A percentile compares a stretch with the other conserved stretches of the same genome.
These are phyloP conservation scores for Candida ficus DNA, from an alignment of 805 yeast species.

Conservation along the genomic window DNA sequence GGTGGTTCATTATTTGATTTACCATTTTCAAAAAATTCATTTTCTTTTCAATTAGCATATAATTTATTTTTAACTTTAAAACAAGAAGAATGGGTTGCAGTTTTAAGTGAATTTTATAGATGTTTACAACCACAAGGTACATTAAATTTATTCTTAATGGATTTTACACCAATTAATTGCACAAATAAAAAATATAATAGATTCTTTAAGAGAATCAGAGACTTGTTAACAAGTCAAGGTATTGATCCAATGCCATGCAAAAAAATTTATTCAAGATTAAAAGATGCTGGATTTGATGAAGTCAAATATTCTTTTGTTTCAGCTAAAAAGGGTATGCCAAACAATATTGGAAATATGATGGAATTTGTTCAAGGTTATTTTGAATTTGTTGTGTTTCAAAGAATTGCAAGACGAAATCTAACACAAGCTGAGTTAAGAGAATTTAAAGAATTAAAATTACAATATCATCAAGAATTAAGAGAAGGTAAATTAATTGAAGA, in stretches of 20 bases:
- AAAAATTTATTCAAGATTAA: slow-evolving; percentile 12
- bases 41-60: slow-evolving; percentile 17
- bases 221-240: slow-evolving; percentile 11
- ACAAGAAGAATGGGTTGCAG: slow-evolving; percentile 20
- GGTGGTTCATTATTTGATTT: slow-evolving; percentile 16
- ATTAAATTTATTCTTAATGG: slow-evolving; percentile 17
- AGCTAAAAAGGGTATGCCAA: slow-evolving; percentile 18
- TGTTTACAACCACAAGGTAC: slow-evolving; percentile 17
- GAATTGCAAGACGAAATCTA: slow-evolving; percentile 14
- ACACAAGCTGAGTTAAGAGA: slow-evolving; percentile 11
- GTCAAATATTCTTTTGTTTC: slow-evolving; percentile 19
- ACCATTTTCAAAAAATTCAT: slow-evolving; percentile 19
- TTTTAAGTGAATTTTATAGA: slow-evolving; percentile 16
- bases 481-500: slow-evolving; percentile 16
- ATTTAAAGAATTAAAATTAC: slow-evolving; percentile 16
- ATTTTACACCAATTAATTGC: slow-evolving; percentile 19
- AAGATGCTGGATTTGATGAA: slow-evolving; percentile 19
- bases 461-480: slow-evolving; percentile 17
- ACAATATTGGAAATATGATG: slow-evolving; percentile 20
- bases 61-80: slow-evolving; percentile 17
- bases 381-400: slow-evolving; percentile 17
- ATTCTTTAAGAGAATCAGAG: slow-evolving; percentile 13
- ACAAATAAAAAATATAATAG: slow-evolving; percentile 9
- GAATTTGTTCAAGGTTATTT: slow-evolving; percentile 19
- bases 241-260: slow-evolving; percentile 25